Conservation (phyloP, 768 basidiomycete species). For the Trametes gibbosa region DNA sequence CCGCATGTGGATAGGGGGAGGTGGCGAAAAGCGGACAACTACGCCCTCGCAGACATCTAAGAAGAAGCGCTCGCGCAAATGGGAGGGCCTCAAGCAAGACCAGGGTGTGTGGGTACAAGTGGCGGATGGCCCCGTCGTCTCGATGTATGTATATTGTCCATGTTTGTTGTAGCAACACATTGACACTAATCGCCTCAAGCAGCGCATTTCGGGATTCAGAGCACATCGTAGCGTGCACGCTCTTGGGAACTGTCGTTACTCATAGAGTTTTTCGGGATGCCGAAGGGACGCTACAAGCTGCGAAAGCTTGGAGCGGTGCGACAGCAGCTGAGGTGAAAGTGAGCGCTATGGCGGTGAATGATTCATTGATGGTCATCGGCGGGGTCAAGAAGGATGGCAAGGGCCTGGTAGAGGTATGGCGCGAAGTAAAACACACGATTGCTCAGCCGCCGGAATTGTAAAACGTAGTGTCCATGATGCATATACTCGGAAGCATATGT, state of each 20-base stretch:
- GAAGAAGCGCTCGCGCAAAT: slow-evolving; percentile 58
- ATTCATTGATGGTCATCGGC: slow-evolving; percentile 52
- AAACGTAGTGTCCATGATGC: no score
- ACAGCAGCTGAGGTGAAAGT: slow-evolving; percentile 54
- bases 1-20: slow-evolving; percentile 62
- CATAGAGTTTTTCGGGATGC: slow-evolving; percentile 43
- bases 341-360: slow-evolving; percentile 54
- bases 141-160: slow-evolving; percentile 51
- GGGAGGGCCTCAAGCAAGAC: slow-evolving; percentile 63
- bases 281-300: slow-evolving; percentile 39
- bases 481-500: no score
- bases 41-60: slow-evolving; percentile 20
- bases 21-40: slow-evolving; percentile 52
- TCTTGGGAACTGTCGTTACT: slow-evolving; percentile 56
- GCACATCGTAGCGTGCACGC: slow-evolving; percentile 52
- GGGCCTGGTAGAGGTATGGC: slow-evolving; percentile 66
- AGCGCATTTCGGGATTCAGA: slow-evolving; percentile 52
- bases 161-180: background rate
- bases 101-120: slow-evolving; percentile 47
- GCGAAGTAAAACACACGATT: background rate
- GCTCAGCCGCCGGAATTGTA: background rate
- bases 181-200: background rate
- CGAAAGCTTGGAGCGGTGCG: slow-evolving; percentile 46
- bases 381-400: slow-evolving; percentile 57
- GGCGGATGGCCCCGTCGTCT: slow-evolving; percentile 73